Conservation (phyloP, 2,329 filamentous ascomycete genomes). For the Magnaporthiopsis incrustans region DNA sequence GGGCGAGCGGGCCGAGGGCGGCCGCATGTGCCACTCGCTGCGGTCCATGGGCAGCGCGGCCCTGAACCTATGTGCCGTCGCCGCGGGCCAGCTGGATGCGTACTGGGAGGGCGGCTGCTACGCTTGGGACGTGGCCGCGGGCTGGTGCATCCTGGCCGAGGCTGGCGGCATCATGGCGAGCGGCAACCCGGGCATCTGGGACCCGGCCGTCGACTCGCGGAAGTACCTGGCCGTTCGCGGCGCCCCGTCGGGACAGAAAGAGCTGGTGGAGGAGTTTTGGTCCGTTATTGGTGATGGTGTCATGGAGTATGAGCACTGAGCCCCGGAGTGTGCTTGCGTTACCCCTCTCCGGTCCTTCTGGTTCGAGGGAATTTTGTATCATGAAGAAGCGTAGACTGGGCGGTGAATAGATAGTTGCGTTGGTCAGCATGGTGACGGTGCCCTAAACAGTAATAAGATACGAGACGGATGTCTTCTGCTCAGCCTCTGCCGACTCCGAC, state of each 20-base stretch:
- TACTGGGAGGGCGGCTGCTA: slow-evolving; percentile 84
- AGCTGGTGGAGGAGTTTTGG: slow-evolving; percentile 60
- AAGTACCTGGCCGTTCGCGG: slow-evolving; percentile 56
- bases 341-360: too few relatives aligned
- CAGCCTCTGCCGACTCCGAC: too few relatives aligned
- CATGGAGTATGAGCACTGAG: slow-evolving; percentile 32
- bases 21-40: slow-evolving; percentile 69
- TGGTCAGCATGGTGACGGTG: too few relatives aligned
- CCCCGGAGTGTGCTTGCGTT: too few relatives aligned
- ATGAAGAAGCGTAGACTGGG: too few relatives aligned
- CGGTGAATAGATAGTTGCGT: too few relatives aligned
- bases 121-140: slow-evolving; percentile 80
- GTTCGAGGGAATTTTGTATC: too few relatives aligned
- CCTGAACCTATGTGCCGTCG: slow-evolving; percentile 65
- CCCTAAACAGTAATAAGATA: too few relatives aligned
- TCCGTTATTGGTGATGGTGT: slow-evolving; percentile 44
- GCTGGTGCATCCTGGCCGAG: slow-evolving; percentile 68
- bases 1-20: slow-evolving; percentile 56
- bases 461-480: too few relatives aligned
- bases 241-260: slow-evolving; percentile 50
- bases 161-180: slow-evolving; percentile 66
- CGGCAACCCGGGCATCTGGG: slow-evolving; percentile 67
- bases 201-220: slow-evolving; percentile 48
- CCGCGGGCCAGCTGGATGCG: slow-evolving; percentile 60
- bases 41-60: slow-evolving; percentile 66